Evolutionary conservation across 345 rosid species (phyloP).

Genomic region (Isatis tinctoria): DNA sequence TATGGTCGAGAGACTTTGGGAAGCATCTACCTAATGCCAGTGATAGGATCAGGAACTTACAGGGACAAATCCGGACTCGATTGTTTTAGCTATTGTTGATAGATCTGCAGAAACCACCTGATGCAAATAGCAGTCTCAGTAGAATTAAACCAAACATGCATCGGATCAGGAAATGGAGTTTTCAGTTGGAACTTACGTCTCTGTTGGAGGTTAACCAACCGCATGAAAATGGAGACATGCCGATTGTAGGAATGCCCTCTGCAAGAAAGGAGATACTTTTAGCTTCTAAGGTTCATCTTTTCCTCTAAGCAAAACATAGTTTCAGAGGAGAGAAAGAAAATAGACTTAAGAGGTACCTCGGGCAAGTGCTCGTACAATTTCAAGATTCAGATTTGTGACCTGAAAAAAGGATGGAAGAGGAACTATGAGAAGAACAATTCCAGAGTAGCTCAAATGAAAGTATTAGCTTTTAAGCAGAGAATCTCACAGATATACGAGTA

Average conservation of each 20-base stretch:
- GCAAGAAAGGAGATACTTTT: conserved; percentile 37
- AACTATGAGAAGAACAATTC: background rate
- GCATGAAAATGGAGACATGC: conserved; percentile 83
- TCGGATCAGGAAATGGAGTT: background rate
- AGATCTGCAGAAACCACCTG: conserved; percentile 72
- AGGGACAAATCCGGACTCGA: conserved; percentile 78
- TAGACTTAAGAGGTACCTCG: conserved; percentile 48
- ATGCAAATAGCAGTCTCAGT: conserved; percentile 9
- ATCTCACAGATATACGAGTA: conserved; percentile 81
- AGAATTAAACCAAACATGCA: background rate
- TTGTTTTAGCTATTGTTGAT: conserved; percentile 53
- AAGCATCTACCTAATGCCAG: background rate
- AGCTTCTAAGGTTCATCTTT: background rate
- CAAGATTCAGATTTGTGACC: conserved; percentile 87
- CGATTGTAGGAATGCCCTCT: conserved; percentile 89
- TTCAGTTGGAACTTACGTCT: conserved; percentile 51
- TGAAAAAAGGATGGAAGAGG: conserved; percentile 27
- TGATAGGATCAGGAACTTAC: conserved; percentile 39
- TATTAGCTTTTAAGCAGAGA: background rate
- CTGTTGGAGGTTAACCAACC: conserved; percentile 67
- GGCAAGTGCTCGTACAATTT: conserved; percentile 88
- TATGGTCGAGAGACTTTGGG: background rate
- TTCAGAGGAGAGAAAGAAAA: background rate
- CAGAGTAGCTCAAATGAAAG: background rate
- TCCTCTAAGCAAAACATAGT: background rate